Evolutionary conservation across 495 filamentous ascomycete species (phyloP).

Genomic region (Daldinia childiae): DNA sequence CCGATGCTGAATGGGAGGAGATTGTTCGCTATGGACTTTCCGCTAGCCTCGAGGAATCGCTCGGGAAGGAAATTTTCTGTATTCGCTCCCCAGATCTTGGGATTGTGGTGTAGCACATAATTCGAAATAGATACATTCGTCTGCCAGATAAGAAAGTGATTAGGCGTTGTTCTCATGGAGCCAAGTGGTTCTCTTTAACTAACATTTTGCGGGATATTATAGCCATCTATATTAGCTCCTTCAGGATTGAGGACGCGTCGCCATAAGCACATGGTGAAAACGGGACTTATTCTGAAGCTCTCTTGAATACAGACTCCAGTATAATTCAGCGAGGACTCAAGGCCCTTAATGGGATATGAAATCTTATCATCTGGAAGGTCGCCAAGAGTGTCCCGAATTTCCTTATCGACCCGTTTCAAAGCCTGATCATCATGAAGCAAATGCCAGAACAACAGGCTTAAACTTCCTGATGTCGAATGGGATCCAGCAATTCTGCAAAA

Average conservation of each 20-base stretch:
- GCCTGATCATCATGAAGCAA: not conserved
- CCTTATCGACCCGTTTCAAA: not conserved
- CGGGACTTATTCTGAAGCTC: conserved; percentile 2
- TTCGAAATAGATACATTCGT: not conserved
- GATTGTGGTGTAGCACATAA: not conserved
- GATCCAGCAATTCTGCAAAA: not conserved
- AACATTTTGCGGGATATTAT: not conserved
- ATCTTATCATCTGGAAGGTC: not conserved
- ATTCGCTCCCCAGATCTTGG: not conserved
- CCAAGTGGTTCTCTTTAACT: not conserved
- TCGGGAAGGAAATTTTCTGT: not conserved
- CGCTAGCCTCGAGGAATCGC: not conserved
- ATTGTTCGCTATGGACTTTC: not conserved
- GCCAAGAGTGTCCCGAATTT: not conserved
- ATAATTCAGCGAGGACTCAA: not conserved
- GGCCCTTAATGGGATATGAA: not conserved
- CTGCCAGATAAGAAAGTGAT: not conserved
- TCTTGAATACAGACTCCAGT: not conserved
- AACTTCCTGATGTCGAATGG: not conserved
- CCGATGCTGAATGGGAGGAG: not conserved
- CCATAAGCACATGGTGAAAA: not conserved
- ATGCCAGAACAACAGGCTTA: not conserved
- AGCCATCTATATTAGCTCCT: not conserved
- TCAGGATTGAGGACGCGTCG: not conserved
- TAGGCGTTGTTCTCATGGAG: not conserved